These are phyloP conservation scores for Geotrichum armillariae DNA, from an alignment of 1,139 yeast species.

Conservation along the genomic window DNA sequence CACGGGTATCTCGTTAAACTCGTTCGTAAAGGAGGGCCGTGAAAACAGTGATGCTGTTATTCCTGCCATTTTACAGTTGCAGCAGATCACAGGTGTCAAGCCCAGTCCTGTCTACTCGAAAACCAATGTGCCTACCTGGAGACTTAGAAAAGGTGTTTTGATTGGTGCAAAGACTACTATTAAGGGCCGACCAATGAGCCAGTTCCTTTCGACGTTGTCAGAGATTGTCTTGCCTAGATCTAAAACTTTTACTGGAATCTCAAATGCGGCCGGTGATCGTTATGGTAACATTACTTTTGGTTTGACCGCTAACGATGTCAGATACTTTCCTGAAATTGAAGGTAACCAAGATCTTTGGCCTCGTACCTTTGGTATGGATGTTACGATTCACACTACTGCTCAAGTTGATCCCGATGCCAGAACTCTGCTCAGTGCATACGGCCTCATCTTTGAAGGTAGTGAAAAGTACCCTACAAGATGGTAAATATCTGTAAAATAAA, in stretches of 20 bases:
- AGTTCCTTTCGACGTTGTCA: slow-evolving; percentile 79
- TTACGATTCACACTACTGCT: slow-evolving; percentile 85
- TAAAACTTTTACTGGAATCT: slow-evolving; percentile 81
- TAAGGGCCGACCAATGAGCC: slow-evolving; percentile 80
- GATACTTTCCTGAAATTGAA: slow-evolving; percentile 90
- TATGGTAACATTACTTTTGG: slow-evolving; percentile 89
- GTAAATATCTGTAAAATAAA: slow-evolving; percentile 23
- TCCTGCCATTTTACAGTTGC: slow-evolving; percentile 76
- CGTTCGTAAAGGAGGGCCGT: slow-evolving; percentile 75
- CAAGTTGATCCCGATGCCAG: slow-evolving; percentile 93
- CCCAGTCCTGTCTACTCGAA: slow-evolving; percentile 73
- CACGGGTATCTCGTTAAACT: slow-evolving; percentile 64
- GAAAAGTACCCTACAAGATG: slow-evolving; percentile 44
- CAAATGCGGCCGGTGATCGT: slow-evolving; percentile 75
- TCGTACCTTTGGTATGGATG: slow-evolving; percentile 78
- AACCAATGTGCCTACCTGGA: slow-evolving; percentile 84
- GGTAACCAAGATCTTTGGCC: slow-evolving; percentile 91
- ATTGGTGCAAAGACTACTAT: slow-evolving; percentile 89
- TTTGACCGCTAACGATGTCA: slow-evolving; percentile 71
- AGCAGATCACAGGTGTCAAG: slow-evolving; percentile 90
- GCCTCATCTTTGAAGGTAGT: slow-evolving; percentile 69
- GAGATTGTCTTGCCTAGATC: slow-evolving; percentile 93
- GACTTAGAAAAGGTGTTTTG: slow-evolving; percentile 80
- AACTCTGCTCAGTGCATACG: slow-evolving; percentile 75
- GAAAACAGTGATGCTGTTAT: slow-evolving; percentile 73